These are phyloP conservation scores for Inga laurina DNA, from an alignment of 306 rosid genomes.

Conservation along the genomic window DNA sequence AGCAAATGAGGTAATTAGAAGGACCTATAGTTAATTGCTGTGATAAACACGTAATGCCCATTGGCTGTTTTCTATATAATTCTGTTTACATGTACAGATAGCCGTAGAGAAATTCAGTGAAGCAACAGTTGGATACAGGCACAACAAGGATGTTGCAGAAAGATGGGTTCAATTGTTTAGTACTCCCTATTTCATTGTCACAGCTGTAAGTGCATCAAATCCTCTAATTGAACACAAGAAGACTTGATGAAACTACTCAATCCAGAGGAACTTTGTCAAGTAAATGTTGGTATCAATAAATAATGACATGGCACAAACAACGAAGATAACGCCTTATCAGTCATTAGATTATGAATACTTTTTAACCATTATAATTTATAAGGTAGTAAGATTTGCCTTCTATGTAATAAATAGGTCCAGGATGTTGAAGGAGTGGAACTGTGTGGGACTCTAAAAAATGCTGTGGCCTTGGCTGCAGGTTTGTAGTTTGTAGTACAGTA, in stretches of 20 bases:
- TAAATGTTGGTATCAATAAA: neutral
- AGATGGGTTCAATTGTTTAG: constrained; percentile 45
- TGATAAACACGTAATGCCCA: neutral
- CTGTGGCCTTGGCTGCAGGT: constrained; percentile 96
- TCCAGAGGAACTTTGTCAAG: neutral
- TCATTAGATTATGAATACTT: neutral
- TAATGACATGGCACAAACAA: neutral
- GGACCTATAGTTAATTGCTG: neutral
- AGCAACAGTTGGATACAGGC: constrained; percentile 44
- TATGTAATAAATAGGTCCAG: constrained; percentile 57
- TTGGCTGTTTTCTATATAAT: constrained; percentile 14
- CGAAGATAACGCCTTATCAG: neutral
- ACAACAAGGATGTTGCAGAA: constrained; percentile 37
- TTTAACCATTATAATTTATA: neutral
- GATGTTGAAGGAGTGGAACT: constrained; percentile 95
- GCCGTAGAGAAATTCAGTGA: constrained; percentile 44
- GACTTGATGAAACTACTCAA: neutral
- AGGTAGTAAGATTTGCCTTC: neutral
- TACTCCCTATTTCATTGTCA: constrained; percentile 48
- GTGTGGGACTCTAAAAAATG: constrained; percentile 90
- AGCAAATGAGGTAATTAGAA: constrained; percentile 69
- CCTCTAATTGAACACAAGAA: constrained; percentile 3
- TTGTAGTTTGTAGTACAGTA: constrained; percentile 12
- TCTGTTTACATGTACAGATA: constrained; percentile 45
- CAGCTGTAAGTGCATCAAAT: constrained; percentile 64